Evolutionary conservation across 2,329 filamentous ascomycete genomes (phyloP), one percentile per base, ranked within the genome.

Genomic region (Paecilomyces variotii): DNA sequence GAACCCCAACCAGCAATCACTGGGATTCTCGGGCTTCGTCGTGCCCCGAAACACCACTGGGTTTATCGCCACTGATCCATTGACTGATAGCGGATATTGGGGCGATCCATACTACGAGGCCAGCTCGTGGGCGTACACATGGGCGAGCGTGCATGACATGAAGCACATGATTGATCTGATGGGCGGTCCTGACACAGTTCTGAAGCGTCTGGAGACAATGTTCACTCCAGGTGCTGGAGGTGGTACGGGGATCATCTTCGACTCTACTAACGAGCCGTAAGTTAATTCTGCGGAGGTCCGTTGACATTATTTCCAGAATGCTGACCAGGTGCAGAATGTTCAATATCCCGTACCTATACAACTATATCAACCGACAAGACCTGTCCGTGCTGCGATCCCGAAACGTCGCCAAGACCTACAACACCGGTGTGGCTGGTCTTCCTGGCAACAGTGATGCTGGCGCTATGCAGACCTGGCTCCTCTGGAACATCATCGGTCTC

Each of bases 401-500:
- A 55, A 75, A 74, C 57, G 77, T 87, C 53, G 85, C 85, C 30
- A 82, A 84, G 62, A 72, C 75, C 12, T 89, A 88, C 72, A 77
- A 75, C 54, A 76, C 81, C 1, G 80, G 80, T 0, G 75, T 77
- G 0, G 67, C 66, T 6, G 87, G 87, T 0, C 76, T 90, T 0
- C 87, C 87, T 0, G 87, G 87, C 0, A 89, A 90, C 70, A 85
- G 82, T 52, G 87, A 90, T 68, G 86, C 85, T 1, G 87, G 87
- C 5, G 85, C 87, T 12, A 89, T 90, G 86, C 85, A 90, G 68
- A 84, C 82, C 6, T 88, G 85, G 83, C 71, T 87, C 2, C 72
- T 88, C 7, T 89, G 87, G 83, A 84, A 82, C 62, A 87, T 87
- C 80, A 79, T 88, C 39, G 86, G 86, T 1, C 72, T 89, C 28